These are phyloP conservation scores for Penicillium samsonianum DNA, from an alignment of 495 filamentous ascomycete genomes.

Conservation along the genomic window DNA sequence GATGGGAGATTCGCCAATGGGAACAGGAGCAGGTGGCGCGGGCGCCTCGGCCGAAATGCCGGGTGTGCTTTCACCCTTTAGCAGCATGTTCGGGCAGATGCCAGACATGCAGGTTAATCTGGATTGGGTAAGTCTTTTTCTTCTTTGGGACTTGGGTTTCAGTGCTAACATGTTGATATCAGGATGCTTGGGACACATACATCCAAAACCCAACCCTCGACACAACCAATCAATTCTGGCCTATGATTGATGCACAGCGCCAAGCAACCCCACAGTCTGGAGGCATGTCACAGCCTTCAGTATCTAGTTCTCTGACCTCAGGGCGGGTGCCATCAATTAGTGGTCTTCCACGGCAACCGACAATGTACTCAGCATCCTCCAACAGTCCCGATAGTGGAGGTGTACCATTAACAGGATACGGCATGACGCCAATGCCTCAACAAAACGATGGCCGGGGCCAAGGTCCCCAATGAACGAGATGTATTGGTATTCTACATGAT, in stretches of 20 bases:
- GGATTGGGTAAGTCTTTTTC: conserved; percentile 67
- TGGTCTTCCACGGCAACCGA: conserved; percentile 14
- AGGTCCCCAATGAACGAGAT: conserved; percentile 3
- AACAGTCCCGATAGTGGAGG: conserved; percentile 20
- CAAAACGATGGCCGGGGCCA: conserved; percentile 17
- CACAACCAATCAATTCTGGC: conserved; percentile 48
- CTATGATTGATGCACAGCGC: conserved; percentile 40
- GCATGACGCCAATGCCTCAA: conserved; percentile 17
- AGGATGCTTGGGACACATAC: conserved; percentile 61
- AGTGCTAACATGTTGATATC: conserved; percentile 17
- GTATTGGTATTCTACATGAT: conserved; percentile 4
- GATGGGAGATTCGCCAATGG: conserved; percentile 34
- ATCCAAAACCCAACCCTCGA: conserved; percentile 54
- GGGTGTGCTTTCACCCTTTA: conserved; percentile 52
- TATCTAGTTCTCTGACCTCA: conserved; percentile 18
- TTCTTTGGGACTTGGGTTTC: background rate
- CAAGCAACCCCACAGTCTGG: conserved; percentile 23
- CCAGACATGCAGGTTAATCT: conserved; percentile 67
- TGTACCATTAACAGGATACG: conserved; percentile 19
- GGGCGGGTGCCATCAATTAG: conserved; percentile 16
- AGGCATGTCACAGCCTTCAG: conserved; percentile 20
- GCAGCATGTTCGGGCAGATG: conserved; percentile 57
- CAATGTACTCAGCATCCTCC: conserved; percentile 23
- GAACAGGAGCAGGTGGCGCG: conserved; percentile 27
- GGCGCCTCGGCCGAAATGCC: conserved; percentile 41